phyloP scores from a whole-genome alignment of 306 rosid genomes.

The Purshia tridentata region DNA sequence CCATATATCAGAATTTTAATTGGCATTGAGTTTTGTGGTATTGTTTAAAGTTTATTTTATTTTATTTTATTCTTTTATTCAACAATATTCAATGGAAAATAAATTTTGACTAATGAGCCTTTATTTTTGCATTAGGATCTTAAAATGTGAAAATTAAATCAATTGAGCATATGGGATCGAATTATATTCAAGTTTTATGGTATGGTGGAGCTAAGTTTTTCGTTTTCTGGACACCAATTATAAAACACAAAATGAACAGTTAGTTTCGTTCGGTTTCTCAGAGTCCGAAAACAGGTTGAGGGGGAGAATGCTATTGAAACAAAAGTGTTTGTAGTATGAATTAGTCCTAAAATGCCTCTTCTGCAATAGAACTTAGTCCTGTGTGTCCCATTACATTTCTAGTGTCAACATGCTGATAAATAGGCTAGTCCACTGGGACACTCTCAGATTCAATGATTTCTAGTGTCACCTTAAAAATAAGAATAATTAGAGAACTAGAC shows the following conservation, averaged over 20 bases:
- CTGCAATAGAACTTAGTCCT: background rate
- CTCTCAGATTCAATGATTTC: background rate
- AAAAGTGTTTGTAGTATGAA: background rate
- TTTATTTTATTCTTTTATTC: too few species aligned
- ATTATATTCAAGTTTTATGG: background rate
- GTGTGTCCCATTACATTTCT: background rate
- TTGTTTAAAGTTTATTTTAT: background rate
- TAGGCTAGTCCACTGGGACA: background rate
- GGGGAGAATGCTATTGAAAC: background rate
- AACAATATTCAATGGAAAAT: too few species aligned
- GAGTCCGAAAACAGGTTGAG: background rate
- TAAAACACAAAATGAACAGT: background rate
- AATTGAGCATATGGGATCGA: background rate
- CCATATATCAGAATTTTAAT: background rate
- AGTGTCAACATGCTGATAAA: background rate
- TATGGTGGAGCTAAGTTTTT: background rate
- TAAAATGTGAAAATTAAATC: background rate
- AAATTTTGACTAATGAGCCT: background rate
- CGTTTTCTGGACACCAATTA: background rate
- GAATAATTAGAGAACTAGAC: background rate
- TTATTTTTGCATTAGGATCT: background rate
- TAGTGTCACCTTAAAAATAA: background rate
- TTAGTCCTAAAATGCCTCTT: background rate
- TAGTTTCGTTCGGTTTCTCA: background rate
- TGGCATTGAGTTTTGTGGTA: background rate